Percentiles rank a stretch among this genome's conserved stretches.
Evolutionary conservation across 1,284 basidiomycete species (phyloP).

Genomic region (Heterobasidion occidentale): DNA sequence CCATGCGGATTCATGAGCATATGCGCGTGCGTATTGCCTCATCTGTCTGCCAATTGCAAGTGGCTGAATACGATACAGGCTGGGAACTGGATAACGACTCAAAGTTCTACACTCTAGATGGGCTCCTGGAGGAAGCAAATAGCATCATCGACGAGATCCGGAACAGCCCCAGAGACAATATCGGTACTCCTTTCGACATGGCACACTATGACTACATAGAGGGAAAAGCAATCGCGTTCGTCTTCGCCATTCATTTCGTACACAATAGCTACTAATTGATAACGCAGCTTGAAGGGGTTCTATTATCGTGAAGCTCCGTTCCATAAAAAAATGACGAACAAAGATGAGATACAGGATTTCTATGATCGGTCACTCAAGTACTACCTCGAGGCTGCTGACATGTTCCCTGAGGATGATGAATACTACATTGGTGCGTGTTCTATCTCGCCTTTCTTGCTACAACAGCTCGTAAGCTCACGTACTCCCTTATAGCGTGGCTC

Average conservation of each 20-base stretch:
- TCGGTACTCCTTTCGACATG: background rate
- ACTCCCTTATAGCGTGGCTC: background rate
- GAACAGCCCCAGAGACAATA: background rate
- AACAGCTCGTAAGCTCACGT: background rate
- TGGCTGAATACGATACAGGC: background rate
- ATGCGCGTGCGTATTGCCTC: slow-evolving; percentile 1
- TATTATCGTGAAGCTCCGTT: background rate
- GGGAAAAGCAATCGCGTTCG: slow-evolving; percentile 4
- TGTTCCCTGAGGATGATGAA: slow-evolving; percentile 22
- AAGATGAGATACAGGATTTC: background rate
- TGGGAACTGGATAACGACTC: background rate
- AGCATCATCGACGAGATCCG: background rate
- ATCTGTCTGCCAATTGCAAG: background rate
- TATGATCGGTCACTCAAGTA: slow-evolving; percentile 10
- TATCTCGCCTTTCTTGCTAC: background rate
- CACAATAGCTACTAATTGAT: background rate
- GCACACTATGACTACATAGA: slow-evolving; percentile 1
- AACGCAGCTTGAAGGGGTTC: background rate
- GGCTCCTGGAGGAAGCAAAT: slow-evolving; percentile 1
- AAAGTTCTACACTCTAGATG: background rate
- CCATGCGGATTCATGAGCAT: slow-evolving; percentile 2
- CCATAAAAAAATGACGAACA: background rate
- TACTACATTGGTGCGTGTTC: slow-evolving; percentile 16
- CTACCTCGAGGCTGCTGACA: slow-evolving; percentile 17
- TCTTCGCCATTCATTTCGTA: background rate